Evolutionary conservation across 441 rosid species (phyloP).

Genomic region (Syzygium malaccense): DNA sequence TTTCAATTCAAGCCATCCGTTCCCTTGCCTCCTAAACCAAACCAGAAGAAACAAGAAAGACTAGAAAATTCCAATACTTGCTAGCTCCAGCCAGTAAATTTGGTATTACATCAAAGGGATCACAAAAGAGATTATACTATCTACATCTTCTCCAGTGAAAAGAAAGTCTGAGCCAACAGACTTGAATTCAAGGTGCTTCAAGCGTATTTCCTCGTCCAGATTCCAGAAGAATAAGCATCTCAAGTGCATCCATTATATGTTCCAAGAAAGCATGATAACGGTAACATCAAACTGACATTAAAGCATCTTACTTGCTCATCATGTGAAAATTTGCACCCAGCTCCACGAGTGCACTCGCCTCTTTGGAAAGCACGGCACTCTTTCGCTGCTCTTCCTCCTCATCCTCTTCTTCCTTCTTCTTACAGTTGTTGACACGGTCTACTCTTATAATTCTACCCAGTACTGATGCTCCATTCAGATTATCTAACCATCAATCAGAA

Average conservation of each 20-base stretch:
- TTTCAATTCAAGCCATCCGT: neutral
- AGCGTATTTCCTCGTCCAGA: neutral
- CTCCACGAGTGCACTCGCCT: conserved; percentile 87
- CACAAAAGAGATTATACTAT: neutral
- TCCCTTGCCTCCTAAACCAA: neutral
- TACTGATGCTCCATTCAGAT: conserved; percentile 71
- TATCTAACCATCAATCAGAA: conserved; percentile 37
- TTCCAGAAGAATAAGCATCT: neutral
- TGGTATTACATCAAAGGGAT: neutral
- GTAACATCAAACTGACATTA: neutral
- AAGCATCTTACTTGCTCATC: conserved; percentile 60
- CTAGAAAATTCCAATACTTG: neutral
- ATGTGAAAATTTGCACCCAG: conserved; percentile 83
- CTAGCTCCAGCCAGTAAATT: neutral
- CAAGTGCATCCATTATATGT: neutral
- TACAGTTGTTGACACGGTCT: conserved; percentile 65
- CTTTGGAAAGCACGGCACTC: conserved; percentile 90
- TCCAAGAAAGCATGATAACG: neutral
- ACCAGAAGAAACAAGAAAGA: neutral
- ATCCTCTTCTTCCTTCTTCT: conserved; percentile 82
- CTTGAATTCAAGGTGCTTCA: neutral
- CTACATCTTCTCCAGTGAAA: neutral
- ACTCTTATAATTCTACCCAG: conserved; percentile 67
- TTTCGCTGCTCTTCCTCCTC: conserved; percentile 55
- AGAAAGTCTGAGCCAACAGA: neutral